phyloP scores from a whole-genome alignment of 139 green algal genomes.

The Asterochloris erici region DNA sequence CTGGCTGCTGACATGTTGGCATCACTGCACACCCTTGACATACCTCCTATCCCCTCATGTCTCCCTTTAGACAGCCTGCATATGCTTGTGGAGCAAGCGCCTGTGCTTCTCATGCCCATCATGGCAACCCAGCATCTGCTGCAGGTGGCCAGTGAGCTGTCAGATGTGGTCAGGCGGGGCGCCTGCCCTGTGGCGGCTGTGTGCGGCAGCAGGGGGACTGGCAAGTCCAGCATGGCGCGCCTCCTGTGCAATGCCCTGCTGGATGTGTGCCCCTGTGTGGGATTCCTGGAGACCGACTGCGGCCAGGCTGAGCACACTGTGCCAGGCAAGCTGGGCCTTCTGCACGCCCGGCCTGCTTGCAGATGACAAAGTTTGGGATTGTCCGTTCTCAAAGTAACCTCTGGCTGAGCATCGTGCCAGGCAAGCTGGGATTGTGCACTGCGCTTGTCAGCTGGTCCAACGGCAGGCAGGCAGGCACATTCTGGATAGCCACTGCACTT shows the following conservation, averaged over 20 bases:
- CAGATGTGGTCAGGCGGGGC: background rate
- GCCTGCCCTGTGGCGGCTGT: slow-evolving; percentile 39
- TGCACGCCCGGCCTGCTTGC: background rate
- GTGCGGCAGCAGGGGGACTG: slow-evolving; percentile 66
- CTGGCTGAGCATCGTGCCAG: background rate
- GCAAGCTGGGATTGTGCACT: too few relatives aligned
- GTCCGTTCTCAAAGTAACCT: background rate
- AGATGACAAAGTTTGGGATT: background rate
- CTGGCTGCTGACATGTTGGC: too few relatives aligned
- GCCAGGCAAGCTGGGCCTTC: slow-evolving; percentile 18
- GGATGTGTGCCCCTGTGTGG: slow-evolving; percentile 37
- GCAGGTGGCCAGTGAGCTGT: too few relatives aligned
- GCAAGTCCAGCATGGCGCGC: slow-evolving; percentile 80
- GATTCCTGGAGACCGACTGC: slow-evolving; percentile 79
- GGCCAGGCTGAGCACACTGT: slow-evolving; percentile 87
- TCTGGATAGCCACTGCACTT: too few relatives aligned
- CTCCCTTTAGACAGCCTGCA: too few relatives aligned
- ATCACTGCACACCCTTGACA: too few relatives aligned
- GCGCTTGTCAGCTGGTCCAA: too few relatives aligned
- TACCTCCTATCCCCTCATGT: too few relatives aligned
- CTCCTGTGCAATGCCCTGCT: slow-evolving; percentile 56
- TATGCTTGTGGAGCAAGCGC: too few relatives aligned
- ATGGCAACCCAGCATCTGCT: too few relatives aligned
- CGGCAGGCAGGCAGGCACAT: too few relatives aligned
- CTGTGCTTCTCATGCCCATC: too few relatives aligned